A percentile compares a stretch with the other conserved stretches of the same genome.
phyloP scores from a whole-genome alignment of 352 stramenopile species.

The Globisporangium sylvaticum region DNA sequence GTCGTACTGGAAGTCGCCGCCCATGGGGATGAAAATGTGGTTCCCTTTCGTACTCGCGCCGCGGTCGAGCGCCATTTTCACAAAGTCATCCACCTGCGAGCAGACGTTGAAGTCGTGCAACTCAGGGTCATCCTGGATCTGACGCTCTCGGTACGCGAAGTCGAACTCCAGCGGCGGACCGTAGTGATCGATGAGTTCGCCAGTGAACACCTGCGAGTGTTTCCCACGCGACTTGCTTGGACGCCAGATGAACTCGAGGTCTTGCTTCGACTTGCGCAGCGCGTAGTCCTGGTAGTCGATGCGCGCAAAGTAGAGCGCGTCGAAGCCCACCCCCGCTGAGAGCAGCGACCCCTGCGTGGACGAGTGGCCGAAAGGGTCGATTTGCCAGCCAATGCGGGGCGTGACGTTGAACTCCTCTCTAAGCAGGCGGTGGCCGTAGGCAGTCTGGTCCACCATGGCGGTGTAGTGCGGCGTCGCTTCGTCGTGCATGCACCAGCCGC shows the following conservation, averaged over 20 bases:
- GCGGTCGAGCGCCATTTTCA: slow-evolving; percentile 68
- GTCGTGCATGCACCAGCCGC: slow-evolving; percentile 99
- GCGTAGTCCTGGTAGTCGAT: slow-evolving; percentile 97
- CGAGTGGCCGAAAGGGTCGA: slow-evolving; percentile 96
- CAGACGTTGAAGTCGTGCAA: slow-evolving; percentile 90
- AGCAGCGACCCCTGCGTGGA: slow-evolving; percentile 92
- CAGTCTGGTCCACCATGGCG: slow-evolving; percentile 98
- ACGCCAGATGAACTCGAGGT: slow-evolving; percentile 96
- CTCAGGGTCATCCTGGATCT: slow-evolving; percentile 83
- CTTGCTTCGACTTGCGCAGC: slow-evolving; percentile 77
- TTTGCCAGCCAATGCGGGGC: slow-evolving; percentile 95
- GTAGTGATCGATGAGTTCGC: slow-evolving; percentile 84
- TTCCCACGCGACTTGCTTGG: slow-evolving; percentile 84
- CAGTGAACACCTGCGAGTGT: slow-evolving; percentile 79
- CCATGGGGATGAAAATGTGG: slow-evolving; percentile 90
- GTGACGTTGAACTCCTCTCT: slow-evolving; percentile 92
- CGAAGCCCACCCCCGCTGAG: slow-evolving; percentile 90
- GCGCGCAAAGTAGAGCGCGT: slow-evolving; percentile 96
- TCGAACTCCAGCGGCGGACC: slow-evolving; percentile 68
- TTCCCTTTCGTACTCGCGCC: slow-evolving; percentile 68
- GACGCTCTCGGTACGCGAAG: slow-evolving; percentile 59
- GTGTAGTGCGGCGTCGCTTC: slow-evolving; percentile 95
- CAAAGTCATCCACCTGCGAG: slow-evolving; percentile 78
- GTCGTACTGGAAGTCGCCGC: slow-evolving; percentile 93
- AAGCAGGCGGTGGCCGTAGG: slow-evolving; percentile 94